A percentile compares a stretch with the other conserved stretches of the same genome.
These are phyloP conservation scores for Colletotrichum sp. DNA, from an alignment of 2,329 filamentous ascomycete genomes.

Conservation along the genomic window DNA sequence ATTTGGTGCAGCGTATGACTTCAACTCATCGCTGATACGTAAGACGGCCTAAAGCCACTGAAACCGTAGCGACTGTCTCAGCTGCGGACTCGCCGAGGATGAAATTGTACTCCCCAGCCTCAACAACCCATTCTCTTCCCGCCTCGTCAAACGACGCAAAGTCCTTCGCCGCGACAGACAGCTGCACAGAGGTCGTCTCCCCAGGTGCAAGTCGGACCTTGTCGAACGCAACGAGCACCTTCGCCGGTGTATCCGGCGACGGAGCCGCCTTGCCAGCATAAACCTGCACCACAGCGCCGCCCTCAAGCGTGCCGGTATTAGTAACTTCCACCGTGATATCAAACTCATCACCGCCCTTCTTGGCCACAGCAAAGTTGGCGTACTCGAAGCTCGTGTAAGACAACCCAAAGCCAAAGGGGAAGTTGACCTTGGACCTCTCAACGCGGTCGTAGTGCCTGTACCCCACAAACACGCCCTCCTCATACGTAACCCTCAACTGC, in stretches of 20 bases:
- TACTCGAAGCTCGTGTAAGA: conserved; percentile 67
- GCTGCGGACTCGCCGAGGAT: conserved; percentile 29
- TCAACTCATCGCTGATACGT: neutral
- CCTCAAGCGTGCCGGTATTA: conserved; percentile 61
- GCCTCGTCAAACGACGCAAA: conserved; percentile 31
- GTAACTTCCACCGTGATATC: conserved; percentile 56
- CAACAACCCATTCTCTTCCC: conserved; percentile 29
- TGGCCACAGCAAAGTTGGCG: conserved; percentile 47
- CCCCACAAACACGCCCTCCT: conserved; percentile 73
- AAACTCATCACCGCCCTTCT: conserved; percentile 42
- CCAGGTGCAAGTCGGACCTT: conserved; percentile 30
- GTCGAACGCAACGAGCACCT: conserved; percentile 33
- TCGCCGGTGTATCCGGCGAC: conserved; percentile 25
- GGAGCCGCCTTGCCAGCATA: conserved; percentile 41
- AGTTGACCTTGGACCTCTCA: conserved; percentile 61
- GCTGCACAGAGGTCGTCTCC: conserved; percentile 15
- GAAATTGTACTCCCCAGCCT: conserved; percentile 30
- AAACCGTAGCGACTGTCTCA: conserved; percentile 19
- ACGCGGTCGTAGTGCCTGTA: conserved; percentile 71
- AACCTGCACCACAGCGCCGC: conserved; percentile 61
- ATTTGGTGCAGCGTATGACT: too few species aligned
- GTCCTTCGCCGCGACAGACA: conserved; percentile 26
- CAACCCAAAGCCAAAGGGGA: conserved; percentile 70
- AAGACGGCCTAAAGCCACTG: neutral
- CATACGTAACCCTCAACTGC: conserved; percentile 66